These are phyloP conservation scores for Ammopiptanthus mongolicus DNA, from an alignment of 306 rosid genomes.

Conservation along the genomic window DNA sequence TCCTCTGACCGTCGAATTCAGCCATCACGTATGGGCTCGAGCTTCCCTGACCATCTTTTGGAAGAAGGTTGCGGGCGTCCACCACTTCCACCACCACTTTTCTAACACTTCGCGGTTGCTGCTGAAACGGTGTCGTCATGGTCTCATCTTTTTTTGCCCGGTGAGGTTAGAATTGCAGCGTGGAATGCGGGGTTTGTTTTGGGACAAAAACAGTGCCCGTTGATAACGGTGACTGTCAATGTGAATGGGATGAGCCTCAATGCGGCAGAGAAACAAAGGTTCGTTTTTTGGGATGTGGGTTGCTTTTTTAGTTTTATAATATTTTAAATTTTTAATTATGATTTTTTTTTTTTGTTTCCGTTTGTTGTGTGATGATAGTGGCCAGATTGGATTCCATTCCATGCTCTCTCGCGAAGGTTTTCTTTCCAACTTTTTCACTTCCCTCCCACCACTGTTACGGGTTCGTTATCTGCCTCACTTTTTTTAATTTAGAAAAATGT, in stretches of 20 bases:
- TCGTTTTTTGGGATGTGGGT: slow-evolving; percentile 3
- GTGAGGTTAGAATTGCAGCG: not conserved
- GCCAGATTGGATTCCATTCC: slow-evolving; percentile 79
- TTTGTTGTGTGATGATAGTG: slow-evolving; percentile 19
- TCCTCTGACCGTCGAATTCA: slow-evolving; percentile 79
- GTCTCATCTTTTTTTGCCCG: slow-evolving; percentile 39
- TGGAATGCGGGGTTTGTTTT: not conserved
- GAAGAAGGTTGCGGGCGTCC: slow-evolving; percentile 85
- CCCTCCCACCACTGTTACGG: slow-evolving; percentile 25
- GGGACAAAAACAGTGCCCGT: slow-evolving; percentile 30
- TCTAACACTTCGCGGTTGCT: slow-evolving; percentile 27
- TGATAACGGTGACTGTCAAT: slow-evolving; percentile 34
- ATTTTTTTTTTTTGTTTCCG: not conserved
- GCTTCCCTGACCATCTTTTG: slow-evolving; percentile 95
- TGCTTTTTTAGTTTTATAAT: slow-evolving; percentile 15
- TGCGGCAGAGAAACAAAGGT: not conserved
- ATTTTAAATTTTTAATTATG: not conserved
- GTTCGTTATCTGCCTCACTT: slow-evolving; percentile 41
- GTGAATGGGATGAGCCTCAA: not conserved
- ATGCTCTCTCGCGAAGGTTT: slow-evolving; percentile 66
- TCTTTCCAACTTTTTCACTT: slow-evolving; percentile 22
- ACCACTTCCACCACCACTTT: slow-evolving; percentile 67
- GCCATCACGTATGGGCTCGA: slow-evolving; percentile 89
- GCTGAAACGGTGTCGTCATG: slow-evolving; percentile 60
- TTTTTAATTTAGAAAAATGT: not conserved